Conservation (phyloP, 805 yeast species). For the Candida xiaguanensis region DNA sequence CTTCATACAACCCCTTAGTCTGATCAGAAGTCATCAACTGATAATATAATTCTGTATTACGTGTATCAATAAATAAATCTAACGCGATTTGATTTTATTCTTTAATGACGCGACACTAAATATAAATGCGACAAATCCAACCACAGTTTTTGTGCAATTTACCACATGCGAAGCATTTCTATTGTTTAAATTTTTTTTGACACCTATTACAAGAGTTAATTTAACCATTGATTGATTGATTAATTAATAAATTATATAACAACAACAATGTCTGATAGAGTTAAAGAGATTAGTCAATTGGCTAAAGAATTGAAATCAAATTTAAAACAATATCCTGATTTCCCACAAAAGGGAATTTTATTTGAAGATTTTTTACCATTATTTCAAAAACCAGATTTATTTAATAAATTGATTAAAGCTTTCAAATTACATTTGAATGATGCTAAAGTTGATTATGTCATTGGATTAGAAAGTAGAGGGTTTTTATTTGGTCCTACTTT, state of each 20-base stretch:
- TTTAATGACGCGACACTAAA: not conserved
- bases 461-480: constrained; percentile 96
- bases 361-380: constrained; percentile 97
- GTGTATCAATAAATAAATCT: too few relatives aligned
- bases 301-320: constrained; percentile 35
- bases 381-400: constrained; percentile 75
- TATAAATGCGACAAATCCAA: not conserved
- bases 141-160: constrained; percentile 1
- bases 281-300: constrained; percentile 23
- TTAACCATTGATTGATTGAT: too few relatives aligned
- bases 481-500: constrained; percentile 94
- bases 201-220: not conserved
- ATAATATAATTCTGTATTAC: too few relatives aligned
- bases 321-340: constrained; percentile 78
- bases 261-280: constrained; percentile 6
- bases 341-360: constrained; percentile 87
- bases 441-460: constrained; percentile 76
- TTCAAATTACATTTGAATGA: constrained; percentile 70
- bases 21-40: not conserved
- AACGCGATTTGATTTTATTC: not conserved
- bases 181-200: not conserved
- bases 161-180: constrained; percentile 1
- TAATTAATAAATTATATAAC: too few relatives aligned
- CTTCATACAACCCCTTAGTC: not conserved
- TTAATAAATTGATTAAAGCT: constrained; percentile 77